A percentile compares a stretch with the other conserved stretches of the same genome.
Evolutionary conservation across 116 monocot species (phyloP).

Genomic region (Papilionanthe hybrid): DNA sequence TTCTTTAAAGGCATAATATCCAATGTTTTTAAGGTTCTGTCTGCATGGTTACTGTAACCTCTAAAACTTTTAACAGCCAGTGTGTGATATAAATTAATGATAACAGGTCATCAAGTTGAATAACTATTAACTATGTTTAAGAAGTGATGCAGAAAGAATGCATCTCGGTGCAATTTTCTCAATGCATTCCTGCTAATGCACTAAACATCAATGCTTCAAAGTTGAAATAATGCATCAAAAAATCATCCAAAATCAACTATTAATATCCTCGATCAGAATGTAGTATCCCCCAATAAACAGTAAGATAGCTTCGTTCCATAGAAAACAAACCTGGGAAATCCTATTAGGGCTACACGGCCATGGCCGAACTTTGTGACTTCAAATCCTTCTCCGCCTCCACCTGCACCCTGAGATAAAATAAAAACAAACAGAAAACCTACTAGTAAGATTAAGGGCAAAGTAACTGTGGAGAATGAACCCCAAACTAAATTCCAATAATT

Average conservation of each 20-base stretch:
- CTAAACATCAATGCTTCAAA: background rate
- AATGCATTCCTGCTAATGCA: background rate
- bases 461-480: no score
- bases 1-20: background rate
- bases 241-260: background rate
- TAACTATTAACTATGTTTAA: background rate
- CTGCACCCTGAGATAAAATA: constrained; percentile 63
- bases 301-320: background rate
- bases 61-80: background rate
- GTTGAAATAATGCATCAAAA: background rate
- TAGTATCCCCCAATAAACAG: background rate
- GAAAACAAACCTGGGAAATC: constrained; percentile 86
- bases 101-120: background rate
- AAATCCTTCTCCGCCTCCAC: constrained; percentile 98
- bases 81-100: background rate
- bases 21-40: background rate
- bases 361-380: constrained; percentile 99
- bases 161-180: background rate
- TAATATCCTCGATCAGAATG: background rate
- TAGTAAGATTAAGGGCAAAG: background rate
- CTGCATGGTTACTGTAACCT: background rate
- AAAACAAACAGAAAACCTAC: background rate
- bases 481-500: no score
- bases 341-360: constrained; percentile 98
- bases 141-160: background rate